Conservation (phyloP, 352 stramenopile species). For the Pythium volutum region DNA sequence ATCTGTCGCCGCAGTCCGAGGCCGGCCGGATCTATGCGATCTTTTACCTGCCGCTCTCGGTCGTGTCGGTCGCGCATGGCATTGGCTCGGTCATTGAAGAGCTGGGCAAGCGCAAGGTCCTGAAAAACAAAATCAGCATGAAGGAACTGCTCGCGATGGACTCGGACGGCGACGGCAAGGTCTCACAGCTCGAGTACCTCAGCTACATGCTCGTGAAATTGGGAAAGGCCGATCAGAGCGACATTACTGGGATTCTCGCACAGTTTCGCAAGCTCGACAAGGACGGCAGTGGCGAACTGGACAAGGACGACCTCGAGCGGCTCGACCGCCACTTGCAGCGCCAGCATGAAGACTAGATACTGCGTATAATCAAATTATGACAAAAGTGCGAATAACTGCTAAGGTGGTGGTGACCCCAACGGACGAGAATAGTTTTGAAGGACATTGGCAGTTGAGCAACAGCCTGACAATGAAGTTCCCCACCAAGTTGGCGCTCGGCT, state of each 20-base stretch:
- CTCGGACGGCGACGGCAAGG: constrained; percentile 60
- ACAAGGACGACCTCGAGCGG: constrained; percentile 62
- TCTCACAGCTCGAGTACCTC: constrained; percentile 64
- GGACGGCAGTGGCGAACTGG: constrained; percentile 60
- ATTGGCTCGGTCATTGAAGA: constrained; percentile 70
- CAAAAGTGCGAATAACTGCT: no score
- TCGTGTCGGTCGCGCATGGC: constrained; percentile 60
- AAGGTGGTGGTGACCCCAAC: no score
- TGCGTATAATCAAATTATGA: no score
- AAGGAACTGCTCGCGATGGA: constrained; percentile 72
- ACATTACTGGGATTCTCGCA: constrained; percentile 60
- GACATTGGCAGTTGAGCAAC: background rate
- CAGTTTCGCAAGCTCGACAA: constrained; percentile 68
- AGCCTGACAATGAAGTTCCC: constrained; percentile 1
- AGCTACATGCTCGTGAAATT: constrained; percentile 76
- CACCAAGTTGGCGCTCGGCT: constrained; percentile 8
- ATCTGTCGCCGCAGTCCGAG: constrained; percentile 62
- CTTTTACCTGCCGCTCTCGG: constrained; percentile 72
- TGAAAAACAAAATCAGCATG: constrained; percentile 76
- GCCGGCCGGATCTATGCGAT: constrained; percentile 75
- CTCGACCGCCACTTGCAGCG: constrained; percentile 54
- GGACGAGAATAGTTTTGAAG: no score
- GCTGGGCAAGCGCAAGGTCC: constrained; percentile 47
- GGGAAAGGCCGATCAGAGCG: constrained; percentile 61
- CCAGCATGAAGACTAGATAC: constrained; percentile 26